These are phyloP conservation scores for Stachybotrys echinatus DNA, from an alignment of 2,329 filamentous ascomycete species.

Conservation along the genomic window DNA sequence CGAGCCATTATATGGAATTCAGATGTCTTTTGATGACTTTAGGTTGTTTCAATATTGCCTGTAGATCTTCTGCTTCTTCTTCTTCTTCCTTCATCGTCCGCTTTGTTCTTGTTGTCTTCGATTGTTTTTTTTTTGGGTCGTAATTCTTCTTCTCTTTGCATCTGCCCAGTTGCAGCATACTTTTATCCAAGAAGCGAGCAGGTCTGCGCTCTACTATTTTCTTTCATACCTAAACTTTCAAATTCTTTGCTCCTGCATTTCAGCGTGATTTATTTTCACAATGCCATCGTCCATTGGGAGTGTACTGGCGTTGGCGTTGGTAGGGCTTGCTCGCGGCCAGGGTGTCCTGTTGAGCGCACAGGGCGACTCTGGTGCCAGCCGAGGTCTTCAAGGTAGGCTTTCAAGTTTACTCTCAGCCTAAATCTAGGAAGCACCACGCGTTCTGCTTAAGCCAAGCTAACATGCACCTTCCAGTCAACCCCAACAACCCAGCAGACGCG, in stretches of 20 bases:
- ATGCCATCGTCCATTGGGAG: not conserved
- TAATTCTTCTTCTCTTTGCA: too few relatives aligned
- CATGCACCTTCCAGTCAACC: not conserved
- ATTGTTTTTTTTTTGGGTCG: too few relatives aligned
- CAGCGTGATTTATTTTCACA: not conserved
- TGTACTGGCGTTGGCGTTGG: not conserved
- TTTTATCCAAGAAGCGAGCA: too few relatives aligned
- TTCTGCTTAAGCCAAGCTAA: not conserved
- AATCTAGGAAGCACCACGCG: not conserved
- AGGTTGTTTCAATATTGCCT: not conserved
- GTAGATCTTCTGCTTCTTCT: not conserved
- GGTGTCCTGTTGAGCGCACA: not conserved
- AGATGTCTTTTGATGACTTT: not conserved
- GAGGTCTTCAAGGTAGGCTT: not conserved
- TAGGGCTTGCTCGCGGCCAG: not conserved
- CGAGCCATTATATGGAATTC: not conserved
- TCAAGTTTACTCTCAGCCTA: not conserved
- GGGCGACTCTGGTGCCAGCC: not conserved
- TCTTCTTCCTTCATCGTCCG: too few relatives aligned
- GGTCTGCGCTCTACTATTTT: too few relatives aligned
- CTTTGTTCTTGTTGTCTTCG: too few relatives aligned
- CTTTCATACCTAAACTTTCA: not conserved
- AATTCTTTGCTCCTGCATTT: not conserved
- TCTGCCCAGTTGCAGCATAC: too few relatives aligned
- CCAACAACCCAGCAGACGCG: not conserved